Percentiles rank a stretch among this genome's conserved stretches.
Evolutionary conservation across 1,284 basidiomycete genomes (phyloP).

Genomic region (Acaromyces ingoldii): DNA sequence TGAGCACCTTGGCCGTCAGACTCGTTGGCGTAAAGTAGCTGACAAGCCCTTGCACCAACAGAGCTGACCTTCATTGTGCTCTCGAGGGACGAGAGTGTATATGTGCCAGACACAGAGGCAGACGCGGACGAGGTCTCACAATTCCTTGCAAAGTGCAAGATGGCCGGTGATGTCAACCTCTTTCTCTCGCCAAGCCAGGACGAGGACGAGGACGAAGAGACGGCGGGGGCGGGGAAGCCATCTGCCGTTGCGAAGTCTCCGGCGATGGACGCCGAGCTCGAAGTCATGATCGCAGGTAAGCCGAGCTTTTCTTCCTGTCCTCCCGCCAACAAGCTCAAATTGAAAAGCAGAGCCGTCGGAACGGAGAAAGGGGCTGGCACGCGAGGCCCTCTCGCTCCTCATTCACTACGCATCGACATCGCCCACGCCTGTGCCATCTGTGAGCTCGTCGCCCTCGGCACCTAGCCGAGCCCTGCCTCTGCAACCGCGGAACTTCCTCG

Average conservation of each 20-base stretch:
- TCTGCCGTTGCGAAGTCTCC: conserved; percentile 52
- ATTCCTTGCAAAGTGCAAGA: conserved; percentile 59
- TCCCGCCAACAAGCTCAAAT: not conserved
- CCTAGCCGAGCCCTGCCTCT: not conserved
- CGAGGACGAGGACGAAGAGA: conserved; percentile 15
- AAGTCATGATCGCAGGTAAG: conserved; percentile 77
- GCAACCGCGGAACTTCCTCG: not conserved
- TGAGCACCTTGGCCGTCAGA: conserved; percentile 47
- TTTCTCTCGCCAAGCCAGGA: conserved; percentile 58
- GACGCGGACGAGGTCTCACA: conserved; percentile 31
- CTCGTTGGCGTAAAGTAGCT: not conserved
- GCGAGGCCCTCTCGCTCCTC: conserved; percentile 47
- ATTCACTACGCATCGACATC: conserved; percentile 26
- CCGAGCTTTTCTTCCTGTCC: not conserved
- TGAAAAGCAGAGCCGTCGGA: conserved; percentile 57
- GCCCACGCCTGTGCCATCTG: conserved; percentile 1
- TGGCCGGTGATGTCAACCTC: conserved; percentile 90
- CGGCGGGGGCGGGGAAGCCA: conserved; percentile 25
- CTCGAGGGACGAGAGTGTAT: conserved; percentile 23
- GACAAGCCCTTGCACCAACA: conserved; percentile 41
- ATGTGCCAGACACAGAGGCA: not conserved
- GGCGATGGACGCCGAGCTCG: conserved; percentile 61
- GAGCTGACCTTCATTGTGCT: conserved; percentile 89
- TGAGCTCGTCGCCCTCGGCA: conserved; percentile 4
- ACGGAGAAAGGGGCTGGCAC: conserved; percentile 60